A percentile compares a stretch with the other conserved stretches of the same genome.
phyloP scores from a whole-genome alignment of 163 green algal genomes.

The Scenedesmus sp. region DNA sequence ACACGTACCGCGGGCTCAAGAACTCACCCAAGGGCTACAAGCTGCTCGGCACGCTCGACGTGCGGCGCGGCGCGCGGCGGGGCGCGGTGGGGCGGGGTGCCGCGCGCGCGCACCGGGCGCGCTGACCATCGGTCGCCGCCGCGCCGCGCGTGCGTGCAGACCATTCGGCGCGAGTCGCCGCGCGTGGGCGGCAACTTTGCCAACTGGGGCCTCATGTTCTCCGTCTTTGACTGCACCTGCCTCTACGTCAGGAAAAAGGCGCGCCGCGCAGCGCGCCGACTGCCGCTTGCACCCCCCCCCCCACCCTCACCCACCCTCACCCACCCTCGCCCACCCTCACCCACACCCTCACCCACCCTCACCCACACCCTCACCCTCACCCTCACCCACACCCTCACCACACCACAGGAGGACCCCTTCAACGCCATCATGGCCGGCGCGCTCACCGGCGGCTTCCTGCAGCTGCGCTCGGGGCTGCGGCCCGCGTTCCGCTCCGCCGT shows the following conservation, averaged over 20 bases:
- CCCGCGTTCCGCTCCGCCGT: conserved; percentile 83
- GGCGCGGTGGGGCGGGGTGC: no score
- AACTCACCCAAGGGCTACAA: conserved; percentile 87
- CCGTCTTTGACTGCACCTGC: conserved; percentile 95
- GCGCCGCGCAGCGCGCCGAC: neutral
- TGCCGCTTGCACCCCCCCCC: no score
- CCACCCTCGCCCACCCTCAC: no score
- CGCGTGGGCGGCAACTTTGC: conserved; percentile 97
- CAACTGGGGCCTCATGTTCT: conserved; percentile 98
- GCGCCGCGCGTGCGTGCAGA: no score
- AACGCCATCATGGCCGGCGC: conserved; percentile 96
- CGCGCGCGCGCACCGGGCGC: no score
- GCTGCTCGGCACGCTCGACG: conserved; percentile 84
- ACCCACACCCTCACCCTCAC: no score
- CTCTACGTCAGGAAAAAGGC: conserved; percentile 69
- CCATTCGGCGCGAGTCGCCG: conserved; percentile 90
- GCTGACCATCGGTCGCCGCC: no score
- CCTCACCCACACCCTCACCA: no score
- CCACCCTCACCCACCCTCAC: no score
- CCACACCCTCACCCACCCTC: no score
- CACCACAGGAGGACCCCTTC: conserved; percentile 94
- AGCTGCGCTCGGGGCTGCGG: conserved; percentile 84
- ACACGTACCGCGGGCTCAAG: conserved; percentile 93
- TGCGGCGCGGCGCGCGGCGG: no score
- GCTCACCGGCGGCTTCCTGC: conserved; percentile 93